Conservation (phyloP, 768 basidiomycete species). For the Boletus tylopilopsis region DNA sequence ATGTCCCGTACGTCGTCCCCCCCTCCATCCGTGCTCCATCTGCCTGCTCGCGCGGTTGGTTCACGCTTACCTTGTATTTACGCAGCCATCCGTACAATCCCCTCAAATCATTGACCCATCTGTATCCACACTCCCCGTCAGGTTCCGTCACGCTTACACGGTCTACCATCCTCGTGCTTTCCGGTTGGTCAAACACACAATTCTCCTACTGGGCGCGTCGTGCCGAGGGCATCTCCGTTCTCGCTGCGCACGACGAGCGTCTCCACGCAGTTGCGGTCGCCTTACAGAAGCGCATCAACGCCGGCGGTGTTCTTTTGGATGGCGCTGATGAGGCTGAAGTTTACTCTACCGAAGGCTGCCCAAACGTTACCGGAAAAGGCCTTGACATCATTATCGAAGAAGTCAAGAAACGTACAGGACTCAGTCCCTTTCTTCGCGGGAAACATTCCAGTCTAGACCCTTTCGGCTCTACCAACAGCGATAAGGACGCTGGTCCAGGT, state of each 20-base stretch:
- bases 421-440: slow-evolving; percentile 47
- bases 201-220: slow-evolving; percentile 55
- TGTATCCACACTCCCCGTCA: slow-evolving; percentile 35
- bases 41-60: slow-evolving; percentile 4
- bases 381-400: slow-evolving; percentile 46
- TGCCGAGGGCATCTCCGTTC: slow-evolving; percentile 46
- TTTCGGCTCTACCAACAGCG: slow-evolving; percentile 39
- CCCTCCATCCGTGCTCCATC: slow-evolving; percentile 2
- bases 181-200: slow-evolving; percentile 53
- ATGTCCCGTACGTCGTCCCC: slow-evolving; percentile 41
- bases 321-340: slow-evolving; percentile 20
- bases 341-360: slow-evolving; percentile 31
- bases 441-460: slow-evolving; percentile 50
- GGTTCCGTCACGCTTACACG: slow-evolving; percentile 46
- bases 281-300: slow-evolving; percentile 38
- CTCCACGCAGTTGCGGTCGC: slow-evolving; percentile 39
- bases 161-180: slow-evolving; percentile 43
- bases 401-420: slow-evolving; percentile 45
- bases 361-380: slow-evolving; percentile 46
- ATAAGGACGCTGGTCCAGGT: slow-evolving; percentile 32
- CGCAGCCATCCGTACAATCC: slow-evolving; percentile 51
- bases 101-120: slow-evolving; percentile 44
- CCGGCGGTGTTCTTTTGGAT: slow-evolving; percentile 31
- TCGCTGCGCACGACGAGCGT: slow-evolving; percentile 38
- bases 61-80: slow-evolving; percentile 23